phyloP scores from a whole-genome alignment of 2,329 filamentous ascomycete species.

The Dactylonectria macrodidyma region DNA sequence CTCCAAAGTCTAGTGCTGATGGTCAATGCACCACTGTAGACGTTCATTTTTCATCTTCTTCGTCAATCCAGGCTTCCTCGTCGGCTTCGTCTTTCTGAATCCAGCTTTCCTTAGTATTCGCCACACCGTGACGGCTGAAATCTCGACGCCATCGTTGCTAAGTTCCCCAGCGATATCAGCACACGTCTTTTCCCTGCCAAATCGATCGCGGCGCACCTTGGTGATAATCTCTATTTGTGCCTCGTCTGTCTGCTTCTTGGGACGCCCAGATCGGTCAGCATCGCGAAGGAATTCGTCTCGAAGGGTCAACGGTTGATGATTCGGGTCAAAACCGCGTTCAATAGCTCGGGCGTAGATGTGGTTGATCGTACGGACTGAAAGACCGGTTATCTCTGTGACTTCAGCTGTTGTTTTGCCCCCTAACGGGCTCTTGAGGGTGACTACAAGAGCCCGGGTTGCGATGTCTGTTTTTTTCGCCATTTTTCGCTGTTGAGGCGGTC shows the following conservation, averaged over 20 bases:
- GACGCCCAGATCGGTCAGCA: background rate
- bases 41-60: background rate
- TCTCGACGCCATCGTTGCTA: background rate
- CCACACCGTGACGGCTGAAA: background rate
- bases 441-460: conserved; percentile 17
- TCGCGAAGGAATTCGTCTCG: conserved; percentile 16
- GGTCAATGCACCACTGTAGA: conserved; percentile 7
- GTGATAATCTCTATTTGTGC: background rate
- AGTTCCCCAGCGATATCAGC: conserved; percentile 21
- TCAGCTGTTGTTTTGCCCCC: conserved; percentile 10
- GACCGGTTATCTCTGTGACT: background rate
- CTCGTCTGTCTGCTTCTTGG: background rate
- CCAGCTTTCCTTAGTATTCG: conserved; percentile 20
- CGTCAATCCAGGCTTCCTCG: conserved; percentile 18
- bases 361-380: conserved; percentile 15
- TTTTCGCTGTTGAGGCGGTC: background rate
- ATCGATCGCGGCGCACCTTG: conserved; percentile 21
- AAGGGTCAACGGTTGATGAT: conserved; percentile 10
- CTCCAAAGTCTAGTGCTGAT: conserved; percentile 23
- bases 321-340: conserved; percentile 19
- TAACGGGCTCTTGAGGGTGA: background rate
- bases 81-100: conserved; percentile 25
- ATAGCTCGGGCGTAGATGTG: conserved; percentile 23
- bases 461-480: conserved; percentile 5
- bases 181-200: conserved; percentile 22